Evolutionary conservation across 768 basidiomycete genomes (phyloP), one percentile per base, ranked within the genome.

Genomic region (Butyriboletus loyo): DNA sequence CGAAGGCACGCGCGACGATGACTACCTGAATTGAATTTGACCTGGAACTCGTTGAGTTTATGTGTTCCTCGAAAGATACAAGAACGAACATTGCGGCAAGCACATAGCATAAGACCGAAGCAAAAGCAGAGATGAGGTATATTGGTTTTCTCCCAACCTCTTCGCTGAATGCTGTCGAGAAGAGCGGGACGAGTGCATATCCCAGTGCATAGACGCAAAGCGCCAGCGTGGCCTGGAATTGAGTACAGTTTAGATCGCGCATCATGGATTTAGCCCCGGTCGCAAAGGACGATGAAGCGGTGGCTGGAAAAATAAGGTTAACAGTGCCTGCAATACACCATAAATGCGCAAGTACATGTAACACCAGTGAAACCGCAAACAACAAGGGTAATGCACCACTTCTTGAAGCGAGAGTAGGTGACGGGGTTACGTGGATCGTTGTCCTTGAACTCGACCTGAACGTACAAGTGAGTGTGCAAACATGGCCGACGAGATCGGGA

Each of bases 141-240:
- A 87, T 61, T 0, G 85, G 84, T 37, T 74, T 75, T 50, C 86
- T 69, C 19, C 86, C 85, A 55, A 86, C 80, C 56, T 87, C 86
- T 64, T 87, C 86, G 62, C 84, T 85, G 62, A 87, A 78, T 0
- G 86, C 78, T 2, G 85, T 80, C 1, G 85, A 78, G 25, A 87
- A 72, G 4, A 87, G 77, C 5, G 85, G 85, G 7, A 84, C 71
- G 15, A 86, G 42, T 2, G 76, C 85, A 58, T 85, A 87, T 5
- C 84, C 85, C 5, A 87, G 66, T 0, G 80, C 71, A 62, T 77
- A 87, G 19, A 83, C 72, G 46, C 75, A 74, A 32, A 81, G 69
- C 1, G 77, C 81, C 28, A 79, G 54, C 4, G 75, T 77, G 1
- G 76, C 78, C 52, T 77, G 71, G 24, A 77, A 73, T 5, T 62